phyloP scores from a whole-genome alignment of 2,329 filamentous ascomycete genomes.

The Clonostachys sp. region DNA sequence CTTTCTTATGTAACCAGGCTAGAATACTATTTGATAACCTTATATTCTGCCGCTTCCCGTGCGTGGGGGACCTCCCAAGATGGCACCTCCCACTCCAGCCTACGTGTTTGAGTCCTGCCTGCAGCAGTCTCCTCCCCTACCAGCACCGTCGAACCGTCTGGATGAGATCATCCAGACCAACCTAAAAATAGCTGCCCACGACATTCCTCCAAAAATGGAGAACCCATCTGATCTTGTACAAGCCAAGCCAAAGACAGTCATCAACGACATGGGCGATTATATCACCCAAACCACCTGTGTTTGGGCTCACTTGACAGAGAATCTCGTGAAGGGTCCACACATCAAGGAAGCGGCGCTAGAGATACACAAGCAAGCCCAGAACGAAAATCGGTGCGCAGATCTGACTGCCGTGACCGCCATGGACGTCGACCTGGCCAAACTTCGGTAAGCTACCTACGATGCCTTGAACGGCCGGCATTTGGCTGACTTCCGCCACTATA shows the following conservation, averaged over 20 bases:
- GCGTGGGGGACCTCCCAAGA: not conserved
- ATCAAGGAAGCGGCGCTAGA: constrained; percentile 17
- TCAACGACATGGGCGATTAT: constrained; percentile 28
- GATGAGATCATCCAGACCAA: constrained; percentile 19
- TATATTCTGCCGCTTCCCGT: too few relatives aligned
- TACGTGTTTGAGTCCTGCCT: constrained; percentile 21
- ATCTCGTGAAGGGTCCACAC: constrained; percentile 22
- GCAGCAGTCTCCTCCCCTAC: not conserved
- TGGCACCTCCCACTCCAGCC: constrained; percentile 15
- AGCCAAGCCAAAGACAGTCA: constrained; percentile 15
- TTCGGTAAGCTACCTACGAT: constrained; percentile 18
- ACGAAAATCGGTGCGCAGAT: constrained; percentile 17
- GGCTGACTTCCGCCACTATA: constrained; percentile 7
- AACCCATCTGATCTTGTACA: constrained; percentile 3
- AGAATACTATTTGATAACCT: too few relatives aligned
- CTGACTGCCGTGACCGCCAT: constrained; percentile 17
- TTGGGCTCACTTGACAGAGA: constrained; percentile 24
- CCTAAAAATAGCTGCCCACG: constrained; percentile 7
- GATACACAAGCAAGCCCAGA: constrained; percentile 17
- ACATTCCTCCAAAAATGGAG: constrained; percentile 13
- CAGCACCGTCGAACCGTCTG: constrained; percentile 7
- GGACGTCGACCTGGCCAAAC: constrained; percentile 22
- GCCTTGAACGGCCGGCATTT: not conserved
- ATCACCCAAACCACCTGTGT: constrained; percentile 23
- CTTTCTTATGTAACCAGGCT: too few relatives aligned